These are phyloP conservation scores for Pleurotus platypus DNA, from an alignment of 768 basidiomycete species.

Conservation along the genomic window DNA sequence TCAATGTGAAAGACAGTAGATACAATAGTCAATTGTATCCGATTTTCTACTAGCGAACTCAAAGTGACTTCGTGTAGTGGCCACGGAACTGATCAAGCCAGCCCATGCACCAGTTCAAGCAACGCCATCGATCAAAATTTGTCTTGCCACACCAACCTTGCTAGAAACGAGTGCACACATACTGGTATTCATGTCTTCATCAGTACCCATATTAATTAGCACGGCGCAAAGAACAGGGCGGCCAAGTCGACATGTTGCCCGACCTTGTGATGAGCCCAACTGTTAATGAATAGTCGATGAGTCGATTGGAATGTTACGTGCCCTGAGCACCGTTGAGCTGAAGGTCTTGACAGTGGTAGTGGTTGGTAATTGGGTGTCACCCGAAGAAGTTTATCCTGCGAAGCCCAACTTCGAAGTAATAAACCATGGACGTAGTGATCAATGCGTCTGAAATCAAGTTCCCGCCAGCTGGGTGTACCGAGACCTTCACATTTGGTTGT, in stretches of 20 bases:
- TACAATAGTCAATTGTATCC: no score
- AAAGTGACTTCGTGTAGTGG: no score
- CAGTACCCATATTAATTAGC: background rate
- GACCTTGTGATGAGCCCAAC: background rate
- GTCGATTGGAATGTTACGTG: background rate
- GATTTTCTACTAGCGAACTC: no score
- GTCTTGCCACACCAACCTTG: background rate
- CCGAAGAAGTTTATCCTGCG: background rate
- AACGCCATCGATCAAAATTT: background rate
- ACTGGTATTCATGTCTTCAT: background rate
- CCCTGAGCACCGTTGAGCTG: background rate
- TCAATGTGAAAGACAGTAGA: no score
- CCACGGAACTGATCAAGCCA: no score
- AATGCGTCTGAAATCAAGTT: background rate
- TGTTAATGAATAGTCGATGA: background rate
- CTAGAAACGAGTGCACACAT: background rate
- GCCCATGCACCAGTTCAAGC: background rate
- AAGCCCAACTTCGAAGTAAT: background rate
- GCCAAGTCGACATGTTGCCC: background rate
- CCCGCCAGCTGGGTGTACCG: background rate
- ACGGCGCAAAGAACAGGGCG: background rate
- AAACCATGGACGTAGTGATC: background rate
- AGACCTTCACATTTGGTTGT: background rate
- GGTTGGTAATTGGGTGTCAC: background rate
- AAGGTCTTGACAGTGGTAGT: no score